phyloP scores from a whole-genome alignment of 2,329 filamentous ascomycete species.

The Aspergillus fructus region DNA sequence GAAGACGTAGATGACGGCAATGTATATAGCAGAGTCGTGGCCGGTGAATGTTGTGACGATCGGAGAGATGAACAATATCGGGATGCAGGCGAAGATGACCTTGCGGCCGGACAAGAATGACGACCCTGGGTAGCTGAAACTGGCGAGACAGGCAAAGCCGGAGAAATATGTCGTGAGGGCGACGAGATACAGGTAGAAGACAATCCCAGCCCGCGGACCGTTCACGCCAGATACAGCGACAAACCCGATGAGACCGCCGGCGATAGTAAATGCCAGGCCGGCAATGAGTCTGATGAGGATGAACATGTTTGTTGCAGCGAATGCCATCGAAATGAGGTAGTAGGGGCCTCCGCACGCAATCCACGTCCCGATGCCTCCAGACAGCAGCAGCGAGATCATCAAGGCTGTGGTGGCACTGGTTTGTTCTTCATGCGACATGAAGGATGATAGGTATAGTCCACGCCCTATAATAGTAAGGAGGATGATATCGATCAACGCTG shows the following conservation, averaged over 20 bases:
- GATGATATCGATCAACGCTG: conserved; percentile 61
- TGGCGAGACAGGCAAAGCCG: conserved; percentile 54
- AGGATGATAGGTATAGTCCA: conserved; percentile 60
- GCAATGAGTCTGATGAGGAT: conserved; percentile 53
- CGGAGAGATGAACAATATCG: conserved; percentile 57
- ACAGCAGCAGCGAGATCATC: conserved; percentile 59
- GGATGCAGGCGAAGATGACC: conserved; percentile 56
- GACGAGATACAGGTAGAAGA: conserved; percentile 61
- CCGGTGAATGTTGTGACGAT: conserved; percentile 54
- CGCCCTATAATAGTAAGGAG: conserved; percentile 59
- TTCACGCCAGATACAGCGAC: conserved; percentile 49
- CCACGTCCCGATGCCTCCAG: conserved; percentile 63
- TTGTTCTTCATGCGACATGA: conserved; percentile 52
- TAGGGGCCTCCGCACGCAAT: conserved; percentile 63
- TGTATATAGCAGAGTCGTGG: conserved; percentile 58
- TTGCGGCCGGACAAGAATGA: conserved; percentile 58
- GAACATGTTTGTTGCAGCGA: conserved; percentile 56
- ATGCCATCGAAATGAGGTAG: conserved; percentile 59
- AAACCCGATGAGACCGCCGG: conserved; percentile 55
- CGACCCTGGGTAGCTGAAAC: conserved; percentile 56
- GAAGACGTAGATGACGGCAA: conserved; percentile 55
- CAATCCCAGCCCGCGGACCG: conserved; percentile 49
- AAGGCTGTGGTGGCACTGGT: conserved; percentile 58
- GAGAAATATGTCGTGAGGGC: conserved; percentile 60
- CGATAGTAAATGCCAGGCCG: conserved; percentile 52